Evolutionary conservation across 768 basidiomycete genomes (phyloP), one percentile per base, ranked within the genome.

Genomic region (Collybiopsis confluens): DNA sequence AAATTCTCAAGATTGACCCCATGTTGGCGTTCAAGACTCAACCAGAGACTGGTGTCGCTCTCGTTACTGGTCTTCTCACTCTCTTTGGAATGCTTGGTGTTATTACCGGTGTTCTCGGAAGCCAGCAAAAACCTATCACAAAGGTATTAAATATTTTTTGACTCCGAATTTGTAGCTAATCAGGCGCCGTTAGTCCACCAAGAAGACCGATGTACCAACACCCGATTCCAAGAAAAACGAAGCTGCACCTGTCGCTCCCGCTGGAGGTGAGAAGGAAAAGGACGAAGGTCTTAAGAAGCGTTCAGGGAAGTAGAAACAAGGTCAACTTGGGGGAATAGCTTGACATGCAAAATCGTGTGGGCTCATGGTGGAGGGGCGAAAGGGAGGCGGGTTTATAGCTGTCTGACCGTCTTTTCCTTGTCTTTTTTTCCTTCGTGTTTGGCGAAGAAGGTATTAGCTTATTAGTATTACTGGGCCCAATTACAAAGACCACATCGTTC

Each of bases 61-160:
- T 98, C 59, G 76, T 75, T 56, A 87, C 82, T 58, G 84, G 82
- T 45, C 58, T 90, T 44, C 77, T 96, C 62, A 91, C 90, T 38
- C 67, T 97, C 59, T 81, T 97, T 64, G 88, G 88, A 45, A 85
- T 97, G 84, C 68, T 98, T 59, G 90, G 86, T 59, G 80, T 80
- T 36, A 73, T 92, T 65, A 80, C 92, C 57, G 85, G 92, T 52
- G 73, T 94, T 62, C 79, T 93, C 67, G 88, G 91, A 58, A 79
- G 80, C 48, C 75, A 78, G 45, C 80, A 85, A 66, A 83, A 88
- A 65, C 84, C 90, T 27, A 68, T 73, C 57, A 82, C 86, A 58
- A 86, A 86, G 77, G 86, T 86, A 46, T 45, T 2, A n/a, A 20
- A 23, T 18, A 3, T 20, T 54, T 4, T 24, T 30, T 16, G 44